phyloP scores from a whole-genome alignment of 495 filamentous ascomycete species.

The Aspergillus bertholletiae region DNA sequence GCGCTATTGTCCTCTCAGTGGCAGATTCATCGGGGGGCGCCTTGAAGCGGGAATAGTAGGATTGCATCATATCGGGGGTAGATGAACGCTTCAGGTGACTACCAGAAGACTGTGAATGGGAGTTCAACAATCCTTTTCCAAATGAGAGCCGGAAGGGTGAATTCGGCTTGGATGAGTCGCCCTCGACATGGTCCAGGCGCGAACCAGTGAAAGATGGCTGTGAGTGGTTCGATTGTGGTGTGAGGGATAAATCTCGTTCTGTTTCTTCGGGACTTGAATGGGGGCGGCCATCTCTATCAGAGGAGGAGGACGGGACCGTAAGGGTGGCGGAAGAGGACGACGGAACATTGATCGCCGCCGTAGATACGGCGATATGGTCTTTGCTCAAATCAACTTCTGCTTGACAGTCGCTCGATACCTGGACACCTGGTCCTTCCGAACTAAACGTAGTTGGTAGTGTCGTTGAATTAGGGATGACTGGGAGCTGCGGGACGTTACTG shows the following conservation, averaged over 20 bases:
- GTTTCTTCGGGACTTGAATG: conserved; percentile 35
- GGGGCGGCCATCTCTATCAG: conserved; percentile 27
- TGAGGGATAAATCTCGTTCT: conserved; percentile 20
- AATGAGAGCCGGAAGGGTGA: conserved; percentile 40
- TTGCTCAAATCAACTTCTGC: conserved; percentile 26
- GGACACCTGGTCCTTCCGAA: conserved; percentile 13
- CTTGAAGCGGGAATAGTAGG: conserved; percentile 32
- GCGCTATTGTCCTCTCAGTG: conserved; percentile 23
- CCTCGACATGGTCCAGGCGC: conserved; percentile 27
- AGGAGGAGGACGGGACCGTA: conserved; percentile 23
- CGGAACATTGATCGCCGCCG: conserved; percentile 17
- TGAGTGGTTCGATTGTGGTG: conserved; percentile 27
- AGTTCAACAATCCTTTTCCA: conserved; percentile 24
- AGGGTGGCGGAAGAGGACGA: conserved; percentile 32
- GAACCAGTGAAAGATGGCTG: conserved; percentile 21
- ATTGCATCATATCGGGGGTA: conserved; percentile 20
- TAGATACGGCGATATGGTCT: conserved; percentile 17
- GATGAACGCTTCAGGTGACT: conserved; percentile 27
- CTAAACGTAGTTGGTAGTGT: conserved; percentile 22
- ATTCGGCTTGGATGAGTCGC: conserved; percentile 29
- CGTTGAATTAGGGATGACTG: conserved; percentile 29
- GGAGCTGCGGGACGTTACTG: conserved; percentile 32
- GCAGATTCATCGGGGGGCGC: conserved; percentile 31
- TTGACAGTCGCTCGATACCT: conserved; percentile 18
- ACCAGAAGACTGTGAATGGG: conserved; percentile 19